Percentiles rank a stretch among this genome's conserved stretches.
These are phyloP conservation scores for Suhomyces maxii DNA, from an alignment of 1,139 yeast genomes.

Conservation along the genomic window DNA sequence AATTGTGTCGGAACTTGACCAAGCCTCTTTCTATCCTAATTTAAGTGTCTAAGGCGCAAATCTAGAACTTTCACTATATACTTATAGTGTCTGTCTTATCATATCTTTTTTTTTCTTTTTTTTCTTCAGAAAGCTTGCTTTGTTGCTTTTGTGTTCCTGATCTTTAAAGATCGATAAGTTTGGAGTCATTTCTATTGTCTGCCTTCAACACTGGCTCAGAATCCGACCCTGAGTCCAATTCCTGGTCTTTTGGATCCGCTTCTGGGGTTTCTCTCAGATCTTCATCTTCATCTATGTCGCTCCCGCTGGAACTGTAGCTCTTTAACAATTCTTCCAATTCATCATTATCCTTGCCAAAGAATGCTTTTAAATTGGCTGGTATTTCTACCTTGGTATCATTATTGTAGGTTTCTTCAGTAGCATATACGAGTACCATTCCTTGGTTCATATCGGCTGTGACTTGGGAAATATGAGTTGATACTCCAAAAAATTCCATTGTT, in stretches of 20 bases:
- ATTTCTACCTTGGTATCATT: conserved; percentile 9
- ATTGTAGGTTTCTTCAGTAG: conserved; percentile 13
- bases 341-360: conserved; percentile 22
- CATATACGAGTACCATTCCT: conserved; percentile 23
- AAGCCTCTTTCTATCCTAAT: too few species aligned
- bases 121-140: too few species aligned
- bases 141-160: background rate
- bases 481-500: conserved; percentile 22
- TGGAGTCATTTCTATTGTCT: background rate
- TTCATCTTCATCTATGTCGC: conserved; percentile 1
- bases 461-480: conserved; percentile 18
- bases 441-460: conserved; percentile 16
- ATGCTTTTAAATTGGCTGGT: conserved; percentile 16
- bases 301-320: conserved; percentile 1
- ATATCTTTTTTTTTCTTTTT: too few species aligned
- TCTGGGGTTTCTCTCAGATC: background rate
- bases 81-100: too few species aligned
- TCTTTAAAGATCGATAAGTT: background rate
- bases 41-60: too few species aligned
- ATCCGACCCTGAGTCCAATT: conserved; percentile 1
- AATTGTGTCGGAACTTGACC: too few species aligned
- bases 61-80: too few species aligned
- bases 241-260: background rate
- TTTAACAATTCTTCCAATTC: conserved; percentile 7
- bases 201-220: background rate